These are phyloP conservation scores for Calonectria fujianensis DNA, from an alignment of 2,329 filamentous ascomycete genomes.

Conservation along the genomic window DNA sequence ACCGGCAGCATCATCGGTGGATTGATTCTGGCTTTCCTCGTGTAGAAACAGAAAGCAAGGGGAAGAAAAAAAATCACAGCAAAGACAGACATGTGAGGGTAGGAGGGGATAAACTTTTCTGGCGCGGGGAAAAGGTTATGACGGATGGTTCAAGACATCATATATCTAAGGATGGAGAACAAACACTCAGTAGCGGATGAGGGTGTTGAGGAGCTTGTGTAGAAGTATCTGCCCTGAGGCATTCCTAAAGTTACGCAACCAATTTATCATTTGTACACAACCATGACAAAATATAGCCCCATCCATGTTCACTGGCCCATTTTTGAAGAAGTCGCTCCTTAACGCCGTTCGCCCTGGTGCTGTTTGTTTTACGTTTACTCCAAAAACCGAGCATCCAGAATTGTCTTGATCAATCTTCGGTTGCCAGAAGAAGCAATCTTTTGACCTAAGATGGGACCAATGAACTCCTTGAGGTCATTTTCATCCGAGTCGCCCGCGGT, in stretches of 20 bases:
- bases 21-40: slow-evolving; percentile 69
- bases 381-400: slow-evolving; percentile 74
- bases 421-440: slow-evolving; percentile 68
- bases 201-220: slow-evolving; percentile 32
- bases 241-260: slow-evolving; percentile 39
- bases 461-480: slow-evolving; percentile 70
- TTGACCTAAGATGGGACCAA: slow-evolving; percentile 73
- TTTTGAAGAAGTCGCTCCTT: slow-evolving; percentile 43
- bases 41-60: slow-evolving; percentile 59
- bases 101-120: slow-evolving; percentile 3
- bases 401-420: slow-evolving; percentile 67
- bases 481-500: slow-evolving; percentile 61
- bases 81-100: background rate
- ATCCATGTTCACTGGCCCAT: slow-evolving; percentile 24
- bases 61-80: background rate
- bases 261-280: slow-evolving; percentile 39
- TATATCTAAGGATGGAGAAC: background rate
- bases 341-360: slow-evolving; percentile 54
- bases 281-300: slow-evolving; percentile 22
- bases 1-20: slow-evolving; percentile 64
- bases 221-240: slow-evolving; percentile 39
- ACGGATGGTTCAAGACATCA: slow-evolving; percentile 7
- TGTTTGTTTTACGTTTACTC: slow-evolving; percentile 59
- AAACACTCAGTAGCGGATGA: slow-evolving; percentile 24
- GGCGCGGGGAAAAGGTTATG: slow-evolving; percentile 5